Conservation (phyloP, 768 basidiomycete genomes). For the Suillus paluster region DNA sequence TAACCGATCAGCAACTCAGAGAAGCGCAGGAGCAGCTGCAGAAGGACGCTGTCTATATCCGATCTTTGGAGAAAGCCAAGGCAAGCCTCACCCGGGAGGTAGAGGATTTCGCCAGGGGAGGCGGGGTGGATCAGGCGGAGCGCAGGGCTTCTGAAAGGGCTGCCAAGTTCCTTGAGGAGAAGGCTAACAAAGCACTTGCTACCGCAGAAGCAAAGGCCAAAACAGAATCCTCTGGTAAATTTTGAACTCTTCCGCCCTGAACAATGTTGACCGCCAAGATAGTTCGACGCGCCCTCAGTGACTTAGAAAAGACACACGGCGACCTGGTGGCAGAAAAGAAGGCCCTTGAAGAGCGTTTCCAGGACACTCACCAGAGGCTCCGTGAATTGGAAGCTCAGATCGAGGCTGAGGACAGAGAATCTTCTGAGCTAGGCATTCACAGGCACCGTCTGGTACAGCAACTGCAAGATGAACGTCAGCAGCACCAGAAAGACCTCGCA, state of each 20-base stretch:
- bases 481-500: slow-evolving; percentile 78
- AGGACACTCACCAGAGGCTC: slow-evolving; percentile 54
- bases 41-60: slow-evolving; percentile 74
- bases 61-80: slow-evolving; percentile 86
- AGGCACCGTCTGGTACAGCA: slow-evolving; percentile 74
- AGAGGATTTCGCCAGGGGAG: slow-evolving; percentile 80
- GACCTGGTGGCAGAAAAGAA: slow-evolving; percentile 57
- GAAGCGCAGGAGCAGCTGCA: slow-evolving; percentile 81
- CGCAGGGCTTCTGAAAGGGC: slow-evolving; percentile 73
- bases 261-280: slow-evolving; percentile 14
- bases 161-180: slow-evolving; percentile 63
- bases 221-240: slow-evolving; percentile 62
- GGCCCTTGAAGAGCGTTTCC: slow-evolving; percentile 51
- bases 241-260: background rate
- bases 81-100: slow-evolving; percentile 73
- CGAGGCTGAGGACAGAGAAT: slow-evolving; percentile 70
- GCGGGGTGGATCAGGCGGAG: slow-evolving; percentile 69
- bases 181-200: slow-evolving; percentile 54
- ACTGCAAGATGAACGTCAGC: slow-evolving; percentile 77
- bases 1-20: slow-evolving; percentile 88
- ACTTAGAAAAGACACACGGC: slow-evolving; percentile 61
- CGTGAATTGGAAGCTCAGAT: slow-evolving; percentile 65
- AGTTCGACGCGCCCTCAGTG: slow-evolving; percentile 67
- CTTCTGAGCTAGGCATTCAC: slow-evolving; percentile 65
- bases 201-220: slow-evolving; percentile 72